phyloP scores from a whole-genome alignment of 148 eudicot species.

The Rhododendron molle region DNA sequence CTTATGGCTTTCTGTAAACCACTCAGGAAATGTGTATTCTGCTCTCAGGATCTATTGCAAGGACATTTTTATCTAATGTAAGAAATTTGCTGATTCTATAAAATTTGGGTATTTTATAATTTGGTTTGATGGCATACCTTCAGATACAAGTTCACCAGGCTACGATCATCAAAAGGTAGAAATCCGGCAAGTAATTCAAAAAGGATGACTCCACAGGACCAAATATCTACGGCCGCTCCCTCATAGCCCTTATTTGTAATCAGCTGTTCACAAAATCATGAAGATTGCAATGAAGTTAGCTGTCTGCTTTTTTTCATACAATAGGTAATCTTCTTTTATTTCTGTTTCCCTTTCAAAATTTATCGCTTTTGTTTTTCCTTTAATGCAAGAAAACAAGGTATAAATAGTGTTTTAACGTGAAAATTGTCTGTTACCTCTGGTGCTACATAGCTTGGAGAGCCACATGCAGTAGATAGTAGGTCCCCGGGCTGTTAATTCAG shows the following conservation, averaged over 20 bases:
- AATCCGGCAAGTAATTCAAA: constrained; percentile 53
- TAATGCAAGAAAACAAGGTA: neutral
- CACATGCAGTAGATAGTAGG: constrained; percentile 30
- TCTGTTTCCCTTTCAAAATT: neutral
- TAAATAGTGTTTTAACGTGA: neutral
- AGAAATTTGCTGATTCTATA: neutral
- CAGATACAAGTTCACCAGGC: constrained; percentile 40
- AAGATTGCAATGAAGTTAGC: neutral
- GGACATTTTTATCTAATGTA: neutral
- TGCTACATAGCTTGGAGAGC: constrained; percentile 27
- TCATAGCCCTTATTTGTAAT: constrained; percentile 45
- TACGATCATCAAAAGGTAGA: constrained; percentile 50
- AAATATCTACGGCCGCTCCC: constrained; percentile 58
- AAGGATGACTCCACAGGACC: constrained; percentile 71
- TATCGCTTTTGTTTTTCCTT: neutral
- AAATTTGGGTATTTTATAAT: neutral
- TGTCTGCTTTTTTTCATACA: neutral
- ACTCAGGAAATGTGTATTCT: constrained; percentile 37
- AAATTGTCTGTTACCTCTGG: constrained; percentile 18
- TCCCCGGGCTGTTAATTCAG: constrained; percentile 27
- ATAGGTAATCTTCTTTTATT: neutral
- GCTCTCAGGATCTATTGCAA: constrained; percentile 34
- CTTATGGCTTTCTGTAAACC: constrained; percentile 43
- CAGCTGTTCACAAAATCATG: constrained; percentile 30
- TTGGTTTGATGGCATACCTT: constrained; percentile 26